Base-by-base conservation (phyloP, 805 yeast species). In the Tetrapisispora nanseiensis region DNA sequence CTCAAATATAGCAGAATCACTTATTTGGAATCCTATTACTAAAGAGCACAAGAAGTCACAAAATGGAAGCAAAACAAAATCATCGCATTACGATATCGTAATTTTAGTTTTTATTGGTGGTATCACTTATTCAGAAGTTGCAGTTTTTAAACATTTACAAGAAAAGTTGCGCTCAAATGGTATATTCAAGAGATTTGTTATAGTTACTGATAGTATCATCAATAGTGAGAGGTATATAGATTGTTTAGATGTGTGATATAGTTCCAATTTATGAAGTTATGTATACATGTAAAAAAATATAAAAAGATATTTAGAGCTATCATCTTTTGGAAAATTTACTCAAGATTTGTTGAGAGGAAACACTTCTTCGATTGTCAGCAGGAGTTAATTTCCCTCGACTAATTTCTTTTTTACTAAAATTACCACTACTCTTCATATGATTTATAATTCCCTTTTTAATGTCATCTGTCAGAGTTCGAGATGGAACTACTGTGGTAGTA, bases 121-220 rank as follows among this genome's bases (percentile, higher is more conserved):
- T 0, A 66, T 89, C 7, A 86, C 97, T 0, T 71, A 84, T 56
- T 78, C 92, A 8, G 98, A 90, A 60, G 67, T 89, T 15, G 76
- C 90, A 3, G 78, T 87, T 3, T 62, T 90, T 37, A 68, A 80
- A 52, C 72, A 69, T 41, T 67, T 85, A n/a, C 76, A 83, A 43
- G 63, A 66, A 37, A 67, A 67, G 20, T 46, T 67, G 28, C 57
- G 63, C 8, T 50, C 53, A 22, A 64, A 63, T 40, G 65, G 61
- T 30, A 51, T 61, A 13, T 45, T 56, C 40, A 70, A 64, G 51
- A 59, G 67, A 28, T 57, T 76, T 33, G 50, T 75, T 6, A 61
- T 77, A 2, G 56, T 74, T 2, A 63, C 76, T 2, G 78, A 76
- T 37, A 72, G 72, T 0, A 54, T 74, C 4, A 62, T 69, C 20